Conservation (phyloP, 1,284 basidiomycete species). For the Puccinia triticina region DNA sequence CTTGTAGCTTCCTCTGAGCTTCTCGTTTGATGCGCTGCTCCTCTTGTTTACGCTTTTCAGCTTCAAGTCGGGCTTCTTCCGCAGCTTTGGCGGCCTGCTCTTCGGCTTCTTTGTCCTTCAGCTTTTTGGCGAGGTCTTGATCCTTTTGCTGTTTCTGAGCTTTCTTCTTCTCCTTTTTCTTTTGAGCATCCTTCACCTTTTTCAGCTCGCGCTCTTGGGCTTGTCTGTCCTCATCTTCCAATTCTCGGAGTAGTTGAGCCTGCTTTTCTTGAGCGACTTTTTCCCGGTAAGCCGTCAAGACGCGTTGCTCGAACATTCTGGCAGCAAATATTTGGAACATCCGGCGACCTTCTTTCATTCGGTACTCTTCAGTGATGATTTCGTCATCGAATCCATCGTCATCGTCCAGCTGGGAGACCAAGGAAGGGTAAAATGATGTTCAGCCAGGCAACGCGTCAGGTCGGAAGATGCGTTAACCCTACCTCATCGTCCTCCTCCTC, state of each 20-base stretch:
- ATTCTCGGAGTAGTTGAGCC: slow-evolving; percentile 79
- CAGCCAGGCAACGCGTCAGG: slow-evolving; percentile 58
- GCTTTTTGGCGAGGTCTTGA: slow-evolving; percentile 76
- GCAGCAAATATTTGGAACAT: slow-evolving; percentile 99
- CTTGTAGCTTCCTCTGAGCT: slow-evolving; percentile 71
- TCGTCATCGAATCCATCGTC: slow-evolving; percentile 59
- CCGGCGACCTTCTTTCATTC: slow-evolving; percentile 96
- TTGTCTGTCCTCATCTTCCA: slow-evolving; percentile 82
- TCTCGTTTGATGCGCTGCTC: slow-evolving; percentile 75
- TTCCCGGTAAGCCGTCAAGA: slow-evolving; percentile 87
- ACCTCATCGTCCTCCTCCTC: slow-evolving; percentile 62
- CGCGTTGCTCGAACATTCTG: slow-evolving; percentile 97
- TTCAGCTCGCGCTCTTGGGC: slow-evolving; percentile 84
- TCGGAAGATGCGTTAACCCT: neutral
- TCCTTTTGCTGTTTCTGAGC: slow-evolving; percentile 84
- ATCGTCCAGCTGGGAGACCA: slow-evolving; percentile 53
- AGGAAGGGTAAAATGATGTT: neutral
- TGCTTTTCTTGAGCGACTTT: slow-evolving; percentile 88
- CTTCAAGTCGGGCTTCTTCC: slow-evolving; percentile 60
- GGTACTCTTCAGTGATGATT: slow-evolving; percentile 69
- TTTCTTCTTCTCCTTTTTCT: slow-evolving; percentile 98
- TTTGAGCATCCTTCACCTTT: slow-evolving; percentile 93
- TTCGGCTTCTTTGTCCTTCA: slow-evolving; percentile 75
- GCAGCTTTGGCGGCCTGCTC: slow-evolving; percentile 75
- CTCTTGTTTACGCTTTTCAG: slow-evolving; percentile 69